Percentiles rank a stretch among this genome's conserved stretches.
These are phyloP conservation scores for Apiotrichum veenhuisii DNA, from an alignment of 1,284 basidiomycete genomes.

Conservation along the genomic window DNA sequence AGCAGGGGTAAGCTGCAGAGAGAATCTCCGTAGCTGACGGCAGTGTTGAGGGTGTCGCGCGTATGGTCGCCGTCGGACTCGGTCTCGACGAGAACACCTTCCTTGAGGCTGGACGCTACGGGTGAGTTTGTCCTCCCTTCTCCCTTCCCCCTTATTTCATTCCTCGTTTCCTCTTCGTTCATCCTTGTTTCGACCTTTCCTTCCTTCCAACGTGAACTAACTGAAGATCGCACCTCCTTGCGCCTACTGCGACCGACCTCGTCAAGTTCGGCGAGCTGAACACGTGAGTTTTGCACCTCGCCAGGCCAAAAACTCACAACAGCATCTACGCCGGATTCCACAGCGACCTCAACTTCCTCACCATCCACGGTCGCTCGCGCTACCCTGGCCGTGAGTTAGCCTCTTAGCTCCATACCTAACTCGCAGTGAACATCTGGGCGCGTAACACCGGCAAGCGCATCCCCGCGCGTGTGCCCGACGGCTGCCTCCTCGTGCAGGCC, in stretches of 20 bases:
- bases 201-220: neutral
- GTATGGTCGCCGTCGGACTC: conserved; percentile 77
- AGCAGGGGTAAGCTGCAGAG: conserved; percentile 60
- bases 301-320: conserved; percentile 28
- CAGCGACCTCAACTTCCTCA: conserved; percentile 56
- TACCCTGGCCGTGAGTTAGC: conserved; percentile 42
- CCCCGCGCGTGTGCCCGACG: conserved; percentile 70
- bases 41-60: conserved; percentile 72
- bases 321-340: conserved; percentile 89
- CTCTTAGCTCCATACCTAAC: neutral
- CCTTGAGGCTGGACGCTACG: conserved; percentile 71
- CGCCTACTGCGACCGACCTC: conserved; percentile 85
- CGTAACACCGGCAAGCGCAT: conserved; percentile 84
- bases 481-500: conserved; percentile 65
- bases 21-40: neutral
- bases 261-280: conserved; percentile 66
- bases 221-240: conserved; percentile 76
- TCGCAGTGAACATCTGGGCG: conserved; percentile 71
- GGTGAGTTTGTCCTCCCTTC: conserved; percentile 54
- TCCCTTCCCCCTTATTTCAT: too few species aligned
- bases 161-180: too few species aligned
- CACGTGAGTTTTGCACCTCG: conserved; percentile 29
- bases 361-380: conserved; percentile 79
- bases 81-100: conserved; percentile 66
- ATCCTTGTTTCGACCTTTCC: accelerated